Evolutionary conservation across 1,139 yeast species (phyloP), one percentile per base, ranked within the genome.

Genomic region (Candida sanyaensis): DNA sequence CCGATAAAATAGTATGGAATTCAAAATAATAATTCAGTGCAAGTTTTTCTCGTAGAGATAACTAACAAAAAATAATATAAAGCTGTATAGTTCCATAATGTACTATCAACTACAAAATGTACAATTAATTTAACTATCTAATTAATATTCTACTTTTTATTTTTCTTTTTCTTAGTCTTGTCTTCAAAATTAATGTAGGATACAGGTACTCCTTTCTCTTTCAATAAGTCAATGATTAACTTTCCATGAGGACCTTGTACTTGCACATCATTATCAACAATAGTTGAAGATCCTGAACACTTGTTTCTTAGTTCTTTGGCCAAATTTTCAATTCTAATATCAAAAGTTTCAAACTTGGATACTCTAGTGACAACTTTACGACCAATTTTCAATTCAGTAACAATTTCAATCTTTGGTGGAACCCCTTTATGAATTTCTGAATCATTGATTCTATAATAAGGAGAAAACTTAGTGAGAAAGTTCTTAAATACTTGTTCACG

Each of bases 201-300:
- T 2, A 76, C 64, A 24, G 88, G 85, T 17, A 93, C 68, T 0
- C 97, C 97, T 52, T 83, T 77, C n/a, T 65, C 68, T 30, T 77
- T 78, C 50, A 92, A 69, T 34, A 85, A 63, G 4, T 83, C 84
- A 17, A 75, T 70, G 11, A 88, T 81, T 1, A 79, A 66, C 44
- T 80, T 77, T 12, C 86, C 84, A 61, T 93, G 98, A 2, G 95
- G 89, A 0, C 99, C 99, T 66, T 93, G 98, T 2, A 93, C 96
- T 37, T 77, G 79, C 11, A 75, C 72, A 38, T 77, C 71, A 36
- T 76, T 81, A 1, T 81, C 82, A 10, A 50, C 49, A 12, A 89
- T 79, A 0, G 97, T 84, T 0, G 96, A 79, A 0, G 97, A 88
- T 0, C 97, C 97, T 17, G 96, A 93, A 64, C 98, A 93, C 53